Evolutionary conservation across 306 rosid species (phyloP).

Genomic region (Inga laurina): DNA sequence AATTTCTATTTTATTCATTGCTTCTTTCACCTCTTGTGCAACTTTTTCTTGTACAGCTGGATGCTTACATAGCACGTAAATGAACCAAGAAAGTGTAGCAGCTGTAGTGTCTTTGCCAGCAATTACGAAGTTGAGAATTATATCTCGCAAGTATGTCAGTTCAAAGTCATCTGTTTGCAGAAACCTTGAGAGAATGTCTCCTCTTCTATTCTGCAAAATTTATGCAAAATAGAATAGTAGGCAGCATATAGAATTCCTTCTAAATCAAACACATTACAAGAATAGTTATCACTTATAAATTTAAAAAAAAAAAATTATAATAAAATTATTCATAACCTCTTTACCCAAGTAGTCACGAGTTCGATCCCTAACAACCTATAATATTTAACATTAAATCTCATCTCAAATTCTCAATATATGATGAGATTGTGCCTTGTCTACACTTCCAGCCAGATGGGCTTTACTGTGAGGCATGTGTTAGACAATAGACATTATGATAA

Average conservation of each 20-base stretch:
- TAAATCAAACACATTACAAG: neutral
- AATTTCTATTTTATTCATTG: constrained; percentile 36
- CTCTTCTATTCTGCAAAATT: constrained; percentile 47
- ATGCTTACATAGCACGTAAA: constrained; percentile 69
- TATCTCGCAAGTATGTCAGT: constrained; percentile 56
- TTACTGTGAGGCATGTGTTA: neutral
- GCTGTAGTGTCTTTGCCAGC: constrained; percentile 86
- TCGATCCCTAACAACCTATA: neutral
- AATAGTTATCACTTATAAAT: neutral
- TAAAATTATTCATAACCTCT: neutral
- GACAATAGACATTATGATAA: neutral
- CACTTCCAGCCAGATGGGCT: neutral
- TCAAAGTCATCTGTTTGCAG: constrained; percentile 47
- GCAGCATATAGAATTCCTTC: neutral
- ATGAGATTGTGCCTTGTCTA: neutral
- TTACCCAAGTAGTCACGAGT: neutral
- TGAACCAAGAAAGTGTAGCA: constrained; percentile 72
- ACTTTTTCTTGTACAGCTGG: constrained; percentile 64
- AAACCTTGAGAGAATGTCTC: constrained; percentile 76
- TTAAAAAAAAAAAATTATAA: too few relatives aligned
- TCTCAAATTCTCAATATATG: neutral
- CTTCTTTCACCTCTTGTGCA: constrained; percentile 65
- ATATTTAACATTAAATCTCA: neutral
- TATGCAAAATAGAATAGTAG: constrained; percentile 6
- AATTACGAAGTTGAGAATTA: constrained; percentile 63